Conservation (phyloP, 2,329 filamentous ascomycete genomes). For the Aspergillus vadensis region DNA sequence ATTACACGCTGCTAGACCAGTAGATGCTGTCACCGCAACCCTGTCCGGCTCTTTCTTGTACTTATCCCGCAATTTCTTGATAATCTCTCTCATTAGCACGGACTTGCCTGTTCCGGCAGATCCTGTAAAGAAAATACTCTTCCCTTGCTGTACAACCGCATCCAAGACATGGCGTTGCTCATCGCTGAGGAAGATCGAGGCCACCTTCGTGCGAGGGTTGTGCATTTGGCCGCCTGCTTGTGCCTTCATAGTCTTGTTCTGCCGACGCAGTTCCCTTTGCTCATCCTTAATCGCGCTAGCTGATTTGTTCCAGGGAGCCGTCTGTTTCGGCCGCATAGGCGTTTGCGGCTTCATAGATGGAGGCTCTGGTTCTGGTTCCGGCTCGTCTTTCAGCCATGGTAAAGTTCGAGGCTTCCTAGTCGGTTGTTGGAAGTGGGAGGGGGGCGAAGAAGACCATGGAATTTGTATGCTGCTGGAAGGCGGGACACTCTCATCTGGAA, state of each 20-base stretch:
- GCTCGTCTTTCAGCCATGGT: conserved; percentile 55
- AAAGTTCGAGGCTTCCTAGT: conserved; percentile 64
- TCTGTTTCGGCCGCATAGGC: conserved; percentile 46
- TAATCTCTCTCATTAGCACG: conserved; percentile 90
- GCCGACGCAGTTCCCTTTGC: conserved; percentile 70
- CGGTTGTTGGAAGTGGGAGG: conserved; percentile 45
- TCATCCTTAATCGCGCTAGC: conserved; percentile 75
- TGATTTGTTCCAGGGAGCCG: conserved; percentile 70
- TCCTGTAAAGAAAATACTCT: conserved; percentile 97
- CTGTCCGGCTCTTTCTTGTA: conserved; percentile 75
- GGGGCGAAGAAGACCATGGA: conserved; percentile 69
- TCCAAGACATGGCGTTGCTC: conserved; percentile 85
- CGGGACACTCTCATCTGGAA: conserved; percentile 30
- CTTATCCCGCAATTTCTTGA: conserved; percentile 75
- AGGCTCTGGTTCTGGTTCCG: conserved; percentile 24
- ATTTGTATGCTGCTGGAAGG: conserved; percentile 59
- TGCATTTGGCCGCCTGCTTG: conserved; percentile 44
- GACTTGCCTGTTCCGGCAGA: conserved; percentile 97
- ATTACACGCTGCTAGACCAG: conserved; percentile 92
- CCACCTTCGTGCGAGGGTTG: conserved; percentile 40
- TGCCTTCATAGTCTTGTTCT: conserved; percentile 54
- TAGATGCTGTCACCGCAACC: conserved; percentile 92
- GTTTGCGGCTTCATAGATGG: conserved; percentile 41
- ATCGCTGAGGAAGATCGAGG: conserved; percentile 72
- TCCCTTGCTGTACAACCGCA: conserved; percentile 74